Base-by-base conservation (phyloP, 495 filamentous ascomycete species). In the Cairneyella variabilis region DNA sequence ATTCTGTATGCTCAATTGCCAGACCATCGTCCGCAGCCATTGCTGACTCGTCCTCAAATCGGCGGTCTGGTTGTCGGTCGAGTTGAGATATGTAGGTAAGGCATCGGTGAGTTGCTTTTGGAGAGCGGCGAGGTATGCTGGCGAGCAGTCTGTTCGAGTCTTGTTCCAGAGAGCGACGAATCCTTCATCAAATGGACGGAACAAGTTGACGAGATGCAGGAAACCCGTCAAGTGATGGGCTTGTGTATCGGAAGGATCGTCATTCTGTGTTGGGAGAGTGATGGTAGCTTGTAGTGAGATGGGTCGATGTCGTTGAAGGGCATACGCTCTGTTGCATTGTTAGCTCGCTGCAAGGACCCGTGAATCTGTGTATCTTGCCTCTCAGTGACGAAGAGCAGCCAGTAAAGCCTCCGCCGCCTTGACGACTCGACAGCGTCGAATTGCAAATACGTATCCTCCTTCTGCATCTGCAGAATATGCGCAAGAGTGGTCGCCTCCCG, bases 1-100 rank as follows among this genome's bases (percentile, higher is more conserved):
- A 49, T 70, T 76, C 48, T 72, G 74, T 51, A 68, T 56, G 14
- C 71, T 69, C 40, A 92, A 64, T 53, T 90, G 84, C 89, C 89
- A 93, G 2, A 87, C 77, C 61, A 85, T 84, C 22, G 86, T 87
- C 57, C 88, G 83, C n/a, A 92, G 76, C 89, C 89, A 95, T 62
- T 88, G 82, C 66, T 91, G 88, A 28, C 85, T 89, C 7, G 82
- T 73, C 8, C 81, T 74, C 8, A 90, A 70, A 60, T 95, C 88
- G 16, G 81, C 74, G 20, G 83, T 78, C 66, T 90, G 85, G 8
- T 73, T 79, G 50, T 91, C 83, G 2, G 80, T 82, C 40, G 76
- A 72, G 45, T 82, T 79, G 38, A 88, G 73, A 52, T 82, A 80
- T 0, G 71, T 57, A 0, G 85, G 85, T 0, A 89, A 68, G 12